These are phyloP conservation scores for Flaveria linearis DNA, from an alignment of 129 eudicot species.

Conservation along the genomic window DNA sequence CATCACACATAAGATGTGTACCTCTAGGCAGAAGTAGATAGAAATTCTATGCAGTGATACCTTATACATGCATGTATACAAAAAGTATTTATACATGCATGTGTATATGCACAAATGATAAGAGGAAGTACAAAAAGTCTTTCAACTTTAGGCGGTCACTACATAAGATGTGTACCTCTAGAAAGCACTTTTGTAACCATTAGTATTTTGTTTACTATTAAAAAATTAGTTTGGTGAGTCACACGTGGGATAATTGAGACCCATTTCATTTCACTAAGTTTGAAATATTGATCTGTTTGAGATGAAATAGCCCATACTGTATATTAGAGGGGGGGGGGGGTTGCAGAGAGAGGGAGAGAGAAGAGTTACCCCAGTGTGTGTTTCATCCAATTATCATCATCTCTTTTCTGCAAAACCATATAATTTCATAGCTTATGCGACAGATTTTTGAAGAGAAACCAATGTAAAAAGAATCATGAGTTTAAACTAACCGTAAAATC, in stretches of 20 bases:
- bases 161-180: too few species aligned
- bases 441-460: not conserved
- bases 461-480: constrained; percentile 10
- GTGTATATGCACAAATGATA: not conserved
- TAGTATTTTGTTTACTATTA: too few species aligned
- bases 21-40: not conserved
- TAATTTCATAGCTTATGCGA: not conserved
- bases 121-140: too few species aligned
- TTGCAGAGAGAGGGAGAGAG: constrained; percentile 17
- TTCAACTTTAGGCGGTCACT: not conserved
- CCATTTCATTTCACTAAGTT: too few species aligned
- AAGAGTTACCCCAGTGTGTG: constrained; percentile 80
- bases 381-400: constrained; percentile 94
- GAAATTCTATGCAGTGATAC: not conserved
- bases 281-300: not conserved
- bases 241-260: too few species aligned
- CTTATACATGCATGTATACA: not conserved
- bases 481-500: constrained; percentile 74
- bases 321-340: not conserved
- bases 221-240: too few species aligned
- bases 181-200: too few species aligned
- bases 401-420: constrained; percentile 72
- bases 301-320: not conserved
- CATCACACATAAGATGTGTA: not conserved
- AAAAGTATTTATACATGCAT: too few species aligned